Evolutionary conservation across 2,329 filamentous ascomycete species (phyloP).

Genomic region (Cadophora malorum): DNA sequence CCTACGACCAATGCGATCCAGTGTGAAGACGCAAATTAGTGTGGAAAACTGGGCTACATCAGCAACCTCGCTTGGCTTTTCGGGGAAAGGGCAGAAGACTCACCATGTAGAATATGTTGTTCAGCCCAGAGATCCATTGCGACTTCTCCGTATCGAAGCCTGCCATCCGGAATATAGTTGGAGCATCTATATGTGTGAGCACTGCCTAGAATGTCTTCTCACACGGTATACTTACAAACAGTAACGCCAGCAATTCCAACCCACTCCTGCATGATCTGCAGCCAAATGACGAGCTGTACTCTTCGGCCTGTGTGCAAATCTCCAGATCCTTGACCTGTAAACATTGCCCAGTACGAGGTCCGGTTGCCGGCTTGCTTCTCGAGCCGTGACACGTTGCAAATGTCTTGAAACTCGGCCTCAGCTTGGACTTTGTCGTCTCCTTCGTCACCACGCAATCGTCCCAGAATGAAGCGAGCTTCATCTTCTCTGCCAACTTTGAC

Average conservation of each 20-base stretch:
- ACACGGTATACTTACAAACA: constrained; percentile 51
- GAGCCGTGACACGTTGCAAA: constrained; percentile 65
- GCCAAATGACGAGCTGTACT: constrained; percentile 73
- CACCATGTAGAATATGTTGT: constrained; percentile 62
- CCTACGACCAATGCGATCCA: constrained; percentile 71
- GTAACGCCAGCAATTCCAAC: constrained; percentile 74
- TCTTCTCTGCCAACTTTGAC: constrained; percentile 46
- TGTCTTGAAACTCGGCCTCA: constrained; percentile 71
- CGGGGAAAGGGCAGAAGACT: constrained; percentile 36
- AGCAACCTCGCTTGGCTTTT: constrained; percentile 46
- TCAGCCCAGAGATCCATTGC: constrained; percentile 67
- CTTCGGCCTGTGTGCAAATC: constrained; percentile 71
- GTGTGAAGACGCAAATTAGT: constrained; percentile 71
- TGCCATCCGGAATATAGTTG: constrained; percentile 67
- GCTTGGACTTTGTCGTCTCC: constrained; percentile 59
- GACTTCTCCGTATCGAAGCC: constrained; percentile 66
- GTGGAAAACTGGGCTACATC: constrained; percentile 60
- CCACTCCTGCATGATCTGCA: constrained; percentile 76
- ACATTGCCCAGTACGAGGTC: constrained; percentile 68
- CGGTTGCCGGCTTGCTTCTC: constrained; percentile 60
- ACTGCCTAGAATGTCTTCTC: neutral
- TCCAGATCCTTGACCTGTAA: constrained; percentile 69
- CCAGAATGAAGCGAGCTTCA: constrained; percentile 53
- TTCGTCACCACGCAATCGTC: constrained; percentile 61
- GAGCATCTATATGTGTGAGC: constrained; percentile 30